Conservation (phyloP, 2,329 filamentous ascomycete genomes). For the Neonectria magnoliae region DNA sequence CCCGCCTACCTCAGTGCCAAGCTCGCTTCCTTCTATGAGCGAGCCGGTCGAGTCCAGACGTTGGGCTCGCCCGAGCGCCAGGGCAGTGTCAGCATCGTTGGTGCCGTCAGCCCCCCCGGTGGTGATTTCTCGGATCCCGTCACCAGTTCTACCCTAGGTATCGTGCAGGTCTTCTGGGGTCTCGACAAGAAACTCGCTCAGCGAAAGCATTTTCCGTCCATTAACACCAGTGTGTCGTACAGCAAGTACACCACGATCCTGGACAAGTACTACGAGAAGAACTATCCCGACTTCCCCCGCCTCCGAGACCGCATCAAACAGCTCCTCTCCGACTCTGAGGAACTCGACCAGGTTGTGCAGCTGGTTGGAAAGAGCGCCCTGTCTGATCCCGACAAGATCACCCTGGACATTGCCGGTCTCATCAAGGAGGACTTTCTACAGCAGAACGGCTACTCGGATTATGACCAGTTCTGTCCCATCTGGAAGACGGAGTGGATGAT, state of each 20-base stretch:
- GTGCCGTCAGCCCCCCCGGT: constrained; percentile 94
- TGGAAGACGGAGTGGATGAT: constrained; percentile 99
- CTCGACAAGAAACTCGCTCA: constrained; percentile 99
- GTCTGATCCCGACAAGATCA: constrained; percentile 98
- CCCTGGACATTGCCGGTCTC: constrained; percentile 87
- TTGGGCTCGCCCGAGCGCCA: constrained; percentile 89
- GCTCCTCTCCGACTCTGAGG: constrained; percentile 92
- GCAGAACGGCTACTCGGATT: constrained; percentile 98
- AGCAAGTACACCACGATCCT: constrained; percentile 92
- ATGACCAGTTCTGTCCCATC: constrained; percentile 98
- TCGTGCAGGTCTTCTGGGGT: constrained; percentile 99
- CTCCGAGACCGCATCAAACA: constrained; percentile 94
- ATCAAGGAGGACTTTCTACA: constrained; percentile 99
- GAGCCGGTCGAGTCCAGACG: constrained; percentile 86
- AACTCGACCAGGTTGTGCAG: constrained; percentile 98
- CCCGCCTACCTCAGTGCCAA: constrained; percentile 97
- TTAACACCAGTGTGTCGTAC: constrained; percentile 95
- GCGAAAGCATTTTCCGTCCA: constrained; percentile 98
- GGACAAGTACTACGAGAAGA: constrained; percentile 93
- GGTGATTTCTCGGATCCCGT: constrained; percentile 99
- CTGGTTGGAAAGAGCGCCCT: constrained; percentile 97
- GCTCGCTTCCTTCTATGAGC: constrained; percentile 98
- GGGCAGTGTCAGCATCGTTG: constrained; percentile 97
- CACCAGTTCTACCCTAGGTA: constrained; percentile 90
- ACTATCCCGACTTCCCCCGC: constrained; percentile 92